Evolutionary conservation across 2,329 filamentous ascomycete genomes (phyloP).

Genomic region (Tolypocladium ovalisporum): DNA sequence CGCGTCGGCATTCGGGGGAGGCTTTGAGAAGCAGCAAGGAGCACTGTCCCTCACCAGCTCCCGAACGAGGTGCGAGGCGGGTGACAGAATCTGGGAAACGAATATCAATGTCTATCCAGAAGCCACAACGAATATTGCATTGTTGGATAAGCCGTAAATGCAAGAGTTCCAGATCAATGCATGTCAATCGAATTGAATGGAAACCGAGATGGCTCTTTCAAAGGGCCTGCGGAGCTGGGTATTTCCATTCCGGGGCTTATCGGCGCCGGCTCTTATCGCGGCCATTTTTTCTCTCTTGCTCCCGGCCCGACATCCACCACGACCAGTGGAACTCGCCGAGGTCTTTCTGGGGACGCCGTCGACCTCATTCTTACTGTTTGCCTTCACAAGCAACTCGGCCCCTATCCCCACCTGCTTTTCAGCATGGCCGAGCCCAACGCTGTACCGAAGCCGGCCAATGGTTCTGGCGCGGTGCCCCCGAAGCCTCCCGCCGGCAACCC

Average conservation of each 20-base stretch:
- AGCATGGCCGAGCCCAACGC: conserved; percentile 7
- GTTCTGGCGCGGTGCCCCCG: conserved; percentile 18
- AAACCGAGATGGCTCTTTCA: not conserved
- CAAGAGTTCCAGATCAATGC: not conserved
- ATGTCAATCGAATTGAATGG: not conserved
- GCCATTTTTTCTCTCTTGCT: conserved; percentile 8
- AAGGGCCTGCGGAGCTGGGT: not conserved
- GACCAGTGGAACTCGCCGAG: not conserved
- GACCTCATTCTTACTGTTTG: not conserved
- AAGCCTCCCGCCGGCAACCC: conserved; percentile 45
- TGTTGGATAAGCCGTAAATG: not conserved
- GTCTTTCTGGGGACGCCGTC: not conserved
- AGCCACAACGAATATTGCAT: not conserved
- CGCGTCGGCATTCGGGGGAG: too few relatives aligned
- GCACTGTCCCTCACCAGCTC: too few relatives aligned
- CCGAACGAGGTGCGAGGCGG: too few relatives aligned
- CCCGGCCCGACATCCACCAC: not conserved
- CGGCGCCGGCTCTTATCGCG: conserved; percentile 11
- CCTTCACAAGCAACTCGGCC: not conserved
- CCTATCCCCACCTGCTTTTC: not conserved
- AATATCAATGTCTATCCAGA: too few relatives aligned
- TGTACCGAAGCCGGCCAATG: conserved; percentile 1
- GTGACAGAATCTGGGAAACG: too few relatives aligned
- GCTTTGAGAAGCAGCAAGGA: too few relatives aligned
- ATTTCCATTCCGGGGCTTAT: conserved; percentile 9